Percentiles rank a stretch among this genome's conserved stretches.
Evolutionary conservation across 2,329 filamentous ascomycete genomes (phyloP).

Genomic region (Epichloe baconii): DNA sequence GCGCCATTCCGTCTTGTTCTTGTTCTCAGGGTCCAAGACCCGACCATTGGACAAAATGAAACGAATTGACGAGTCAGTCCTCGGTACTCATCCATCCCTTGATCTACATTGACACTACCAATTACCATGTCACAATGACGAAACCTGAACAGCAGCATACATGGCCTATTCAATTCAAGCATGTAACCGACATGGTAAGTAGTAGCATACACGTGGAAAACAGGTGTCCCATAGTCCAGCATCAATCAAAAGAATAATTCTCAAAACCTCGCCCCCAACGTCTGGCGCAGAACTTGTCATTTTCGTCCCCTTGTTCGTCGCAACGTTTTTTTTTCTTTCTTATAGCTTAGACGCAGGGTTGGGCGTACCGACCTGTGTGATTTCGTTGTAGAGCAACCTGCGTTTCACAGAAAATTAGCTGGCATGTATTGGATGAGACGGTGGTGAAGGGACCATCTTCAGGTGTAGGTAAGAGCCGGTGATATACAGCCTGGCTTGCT

Average conservation of each 20-base stretch:
- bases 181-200: background rate
- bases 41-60: too few species aligned
- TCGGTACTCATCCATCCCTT: too few species aligned
- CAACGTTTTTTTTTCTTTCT: slow-evolving; percentile 19
- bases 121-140: background rate
- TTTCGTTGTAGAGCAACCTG: slow-evolving; percentile 78
- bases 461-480: background rate
- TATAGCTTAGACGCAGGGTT: slow-evolving; percentile 51
- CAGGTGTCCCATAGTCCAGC: background rate
- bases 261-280: background rate
- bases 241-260: too few species aligned
- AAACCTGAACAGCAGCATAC: background rate
- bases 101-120: background rate
- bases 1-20: background rate
- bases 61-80: too few species aligned
- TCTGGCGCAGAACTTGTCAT: background rate
- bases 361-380: slow-evolving; percentile 57
- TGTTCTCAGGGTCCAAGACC: background rate
- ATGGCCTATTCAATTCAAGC: background rate
- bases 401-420: slow-evolving; percentile 1
- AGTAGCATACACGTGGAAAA: background rate
- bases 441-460: background rate
- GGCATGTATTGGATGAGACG: background rate
- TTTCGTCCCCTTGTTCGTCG: background rate
- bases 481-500: background rate